Evolutionary conservation across 2,329 filamentous ascomycete genomes (phyloP).

Genomic region (Bretziella fagacearum): DNA sequence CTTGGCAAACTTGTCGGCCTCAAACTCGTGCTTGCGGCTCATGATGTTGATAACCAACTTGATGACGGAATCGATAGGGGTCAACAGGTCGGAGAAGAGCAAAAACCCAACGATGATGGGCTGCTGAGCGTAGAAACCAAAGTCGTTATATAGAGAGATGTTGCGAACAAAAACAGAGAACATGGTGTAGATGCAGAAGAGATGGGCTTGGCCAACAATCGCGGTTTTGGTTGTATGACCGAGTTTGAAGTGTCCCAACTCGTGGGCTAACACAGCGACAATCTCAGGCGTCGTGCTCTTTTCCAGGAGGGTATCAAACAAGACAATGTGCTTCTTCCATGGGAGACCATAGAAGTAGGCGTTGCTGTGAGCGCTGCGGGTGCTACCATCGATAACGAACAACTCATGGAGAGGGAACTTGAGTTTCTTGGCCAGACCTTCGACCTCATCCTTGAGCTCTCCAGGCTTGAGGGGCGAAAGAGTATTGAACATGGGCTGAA

Average conservation of each 20-base stretch:
- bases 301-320: conserved; percentile 94
- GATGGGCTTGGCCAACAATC: conserved; percentile 45
- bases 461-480: conserved; percentile 81
- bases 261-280: conserved; percentile 84
- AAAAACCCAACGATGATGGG: conserved; percentile 96
- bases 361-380: conserved; percentile 74
- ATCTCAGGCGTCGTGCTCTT: conserved; percentile 88
- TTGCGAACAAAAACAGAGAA: conserved; percentile 99
- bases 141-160: conserved; percentile 71
- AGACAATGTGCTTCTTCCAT: conserved; percentile 99
- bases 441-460: conserved; percentile 71
- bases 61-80: conserved; percentile 84
- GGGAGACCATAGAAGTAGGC: conserved; percentile 94
- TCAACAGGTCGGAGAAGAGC: conserved; percentile 90
- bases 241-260: conserved; percentile 92
- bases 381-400: conserved; percentile 86
- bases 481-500: conserved; percentile 95
- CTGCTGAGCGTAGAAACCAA: conserved; percentile 68
- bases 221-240: conserved; percentile 54
- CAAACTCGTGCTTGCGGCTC: conserved; percentile 86
- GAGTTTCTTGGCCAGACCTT: conserved; percentile 64
- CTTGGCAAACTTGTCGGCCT: conserved; percentile 82
- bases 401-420: conserved; percentile 86
- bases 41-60: conserved; percentile 94
- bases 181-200: conserved; percentile 91